Percentiles rank a stretch among this genome's conserved stretches.
Evolutionary conservation across 306 rosid genomes (phyloP).

Genomic region (peach (Prunus persica)): Prunus_persica_NCBIv2 NC_034014.1:6750501-6751000

Average conservation of each 20-base stretch:
- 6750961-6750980: neutral
- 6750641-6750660: conserved; percentile 71
- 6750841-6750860: neutral
- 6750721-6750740: neutral
- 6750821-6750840: neutral
- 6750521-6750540: neutral
- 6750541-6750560: neutral
- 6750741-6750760: neutral
- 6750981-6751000: neutral
- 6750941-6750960: neutral
- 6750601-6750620: conserved; percentile 91
- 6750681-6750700: conserved; percentile 93
- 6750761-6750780: neutral
- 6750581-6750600: conserved; percentile 79
- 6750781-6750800: neutral
- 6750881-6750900: neutral
- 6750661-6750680: conserved; percentile 76
- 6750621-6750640: conserved; percentile 82
- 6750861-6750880: neutral
- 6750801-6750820: neutral
- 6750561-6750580: conserved; percentile 76
- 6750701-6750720: conserved; percentile 73
- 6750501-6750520: neutral
- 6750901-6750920: neutral
- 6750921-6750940: neutral